Percentiles rank a stretch among this genome's conserved stretches.
These are phyloP conservation scores for Micromonas pusilla DNA, from an alignment of 139 green algal genomes.

Conservation along the genomic window DNA sequence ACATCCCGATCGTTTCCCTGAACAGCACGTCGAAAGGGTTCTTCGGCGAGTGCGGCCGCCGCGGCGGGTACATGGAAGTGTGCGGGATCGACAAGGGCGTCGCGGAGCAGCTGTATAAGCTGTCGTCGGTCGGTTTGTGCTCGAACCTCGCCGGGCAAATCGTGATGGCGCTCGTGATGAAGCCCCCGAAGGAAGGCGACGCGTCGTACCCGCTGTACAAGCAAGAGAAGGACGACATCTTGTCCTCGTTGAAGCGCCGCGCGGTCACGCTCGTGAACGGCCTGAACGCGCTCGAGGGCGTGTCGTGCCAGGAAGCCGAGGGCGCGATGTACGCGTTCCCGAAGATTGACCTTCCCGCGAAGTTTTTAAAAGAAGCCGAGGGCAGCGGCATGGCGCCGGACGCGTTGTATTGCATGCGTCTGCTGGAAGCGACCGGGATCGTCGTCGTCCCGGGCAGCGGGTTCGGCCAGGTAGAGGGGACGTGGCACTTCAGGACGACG, in stretches of 20 bases:
- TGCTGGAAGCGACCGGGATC: constrained; percentile 84
- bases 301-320: constrained; percentile 83
- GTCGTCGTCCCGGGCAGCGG: constrained; percentile 80
- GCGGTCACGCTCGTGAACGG: constrained; percentile 63
- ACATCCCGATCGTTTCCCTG: constrained; percentile 73
- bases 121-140: constrained; percentile 84
- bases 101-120: constrained; percentile 80
- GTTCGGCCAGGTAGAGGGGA: constrained; percentile 68
- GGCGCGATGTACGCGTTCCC: constrained; percentile 54
- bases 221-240: constrained; percentile 49
- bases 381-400: constrained; percentile 62
- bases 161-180: constrained; percentile 75
- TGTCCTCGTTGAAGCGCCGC: constrained; percentile 70
- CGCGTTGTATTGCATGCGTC: constrained; percentile 83
- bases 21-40: constrained; percentile 86
- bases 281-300: constrained; percentile 79
- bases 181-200: constrained; percentile 76
- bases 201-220: constrained; percentile 67
- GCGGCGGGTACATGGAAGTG: constrained; percentile 87
- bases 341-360: constrained; percentile 29
- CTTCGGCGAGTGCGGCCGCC: constrained; percentile 76
- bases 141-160: constrained; percentile 85
- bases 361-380: constrained; percentile 53
- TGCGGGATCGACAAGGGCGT: constrained; percentile 61
- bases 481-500: constrained; percentile 92